Conservation (phyloP, 768 basidiomycete species). For the Tremella fuciformis region DNA sequence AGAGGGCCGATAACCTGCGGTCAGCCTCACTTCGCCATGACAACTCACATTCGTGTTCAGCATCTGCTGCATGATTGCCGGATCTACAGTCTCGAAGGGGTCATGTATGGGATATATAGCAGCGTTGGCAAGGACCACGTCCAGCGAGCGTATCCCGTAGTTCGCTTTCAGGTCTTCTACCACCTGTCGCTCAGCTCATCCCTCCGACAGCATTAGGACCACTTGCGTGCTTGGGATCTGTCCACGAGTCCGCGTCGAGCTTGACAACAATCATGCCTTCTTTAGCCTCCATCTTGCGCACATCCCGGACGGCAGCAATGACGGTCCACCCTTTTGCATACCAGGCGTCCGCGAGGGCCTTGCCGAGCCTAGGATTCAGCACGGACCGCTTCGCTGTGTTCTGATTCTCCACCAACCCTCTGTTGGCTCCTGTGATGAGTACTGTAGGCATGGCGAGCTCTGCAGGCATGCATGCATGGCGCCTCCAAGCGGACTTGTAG, state of each 20-base stretch:
- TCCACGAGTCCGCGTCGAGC: slow-evolving; percentile 4
- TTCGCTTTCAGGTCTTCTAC: slow-evolving; percentile 1
- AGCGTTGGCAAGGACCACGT: slow-evolving; percentile 24
- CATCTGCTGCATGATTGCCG: slow-evolving; percentile 6
- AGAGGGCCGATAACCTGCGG: slow-evolving; percentile 10
- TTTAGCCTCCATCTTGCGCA: slow-evolving; percentile 7
- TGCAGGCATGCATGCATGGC: too few relatives aligned
- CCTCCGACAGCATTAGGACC: too few relatives aligned
- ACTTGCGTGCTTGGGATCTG: slow-evolving; percentile 6
- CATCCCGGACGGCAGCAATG: slow-evolving; percentile 14
- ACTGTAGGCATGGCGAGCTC: slow-evolving; percentile 10
- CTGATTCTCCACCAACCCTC: slow-evolving; percentile 8
- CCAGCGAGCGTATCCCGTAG: slow-evolving; percentile 12
- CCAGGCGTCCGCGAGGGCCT: too few relatives aligned
- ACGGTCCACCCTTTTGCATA: slow-evolving; percentile 8
- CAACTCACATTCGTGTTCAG: background rate
- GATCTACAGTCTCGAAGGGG: slow-evolving; percentile 7
- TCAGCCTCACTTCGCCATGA: slow-evolving; percentile 7
- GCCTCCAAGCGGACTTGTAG: too few relatives aligned
- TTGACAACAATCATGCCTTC: slow-evolving; percentile 11
- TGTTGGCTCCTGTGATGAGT: slow-evolving; percentile 16
- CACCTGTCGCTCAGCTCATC: background rate
- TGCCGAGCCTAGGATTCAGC: too few relatives aligned
- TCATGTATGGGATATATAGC: slow-evolving; percentile 14
- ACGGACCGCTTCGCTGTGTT: too few relatives aligned